phyloP scores from a whole-genome alignment of 2,329 filamentous ascomycete species.

The Byssochlamys sp. region DNA sequence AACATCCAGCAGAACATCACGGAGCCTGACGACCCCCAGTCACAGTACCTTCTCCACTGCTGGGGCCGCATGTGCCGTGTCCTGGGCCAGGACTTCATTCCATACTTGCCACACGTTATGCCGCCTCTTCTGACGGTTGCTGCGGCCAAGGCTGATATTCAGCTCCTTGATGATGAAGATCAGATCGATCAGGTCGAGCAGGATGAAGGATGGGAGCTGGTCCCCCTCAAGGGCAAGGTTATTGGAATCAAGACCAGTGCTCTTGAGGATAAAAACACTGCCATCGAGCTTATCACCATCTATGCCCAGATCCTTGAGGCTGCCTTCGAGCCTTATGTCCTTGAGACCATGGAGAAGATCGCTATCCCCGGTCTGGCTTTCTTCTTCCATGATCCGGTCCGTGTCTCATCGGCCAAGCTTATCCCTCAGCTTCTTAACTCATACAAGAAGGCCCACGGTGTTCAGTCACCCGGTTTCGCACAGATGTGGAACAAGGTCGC shows the following conservation, averaged over 20 bases:
- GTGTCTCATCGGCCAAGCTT: constrained; percentile 87
- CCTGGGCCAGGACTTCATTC: constrained; percentile 78
- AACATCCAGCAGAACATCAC: constrained; percentile 77
- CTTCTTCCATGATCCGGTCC: constrained; percentile 97
- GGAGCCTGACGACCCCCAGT: constrained; percentile 88
- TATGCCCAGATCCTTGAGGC: constrained; percentile 94
- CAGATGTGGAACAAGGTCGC: constrained; percentile 76
- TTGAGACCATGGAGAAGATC: constrained; percentile 92
- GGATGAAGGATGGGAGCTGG: constrained; percentile 94
- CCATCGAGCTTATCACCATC: constrained; percentile 95
- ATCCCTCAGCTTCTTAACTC: constrained; percentile 87
- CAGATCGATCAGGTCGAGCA: constrained; percentile 86
- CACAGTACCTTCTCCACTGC: constrained; percentile 94
- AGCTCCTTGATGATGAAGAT: constrained; percentile 88
- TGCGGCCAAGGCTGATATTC: constrained; percentile 91
- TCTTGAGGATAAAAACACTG: constrained; percentile 97
- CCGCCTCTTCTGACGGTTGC: constrained; percentile 84
- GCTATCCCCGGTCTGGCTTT: constrained; percentile 87
- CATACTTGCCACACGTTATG: constrained; percentile 87
- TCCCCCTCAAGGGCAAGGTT: constrained; percentile 92
- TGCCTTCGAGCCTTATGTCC: constrained; percentile 82
- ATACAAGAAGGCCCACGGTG: constrained; percentile 84
- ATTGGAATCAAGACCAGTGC: constrained; percentile 96
- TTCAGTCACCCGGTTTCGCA: constrained; percentile 67
- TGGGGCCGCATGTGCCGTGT: constrained; percentile 99